phyloP scores from a whole-genome alignment of 192 early-diverging fungal species.

The Spizellomyces sp. region DNA sequence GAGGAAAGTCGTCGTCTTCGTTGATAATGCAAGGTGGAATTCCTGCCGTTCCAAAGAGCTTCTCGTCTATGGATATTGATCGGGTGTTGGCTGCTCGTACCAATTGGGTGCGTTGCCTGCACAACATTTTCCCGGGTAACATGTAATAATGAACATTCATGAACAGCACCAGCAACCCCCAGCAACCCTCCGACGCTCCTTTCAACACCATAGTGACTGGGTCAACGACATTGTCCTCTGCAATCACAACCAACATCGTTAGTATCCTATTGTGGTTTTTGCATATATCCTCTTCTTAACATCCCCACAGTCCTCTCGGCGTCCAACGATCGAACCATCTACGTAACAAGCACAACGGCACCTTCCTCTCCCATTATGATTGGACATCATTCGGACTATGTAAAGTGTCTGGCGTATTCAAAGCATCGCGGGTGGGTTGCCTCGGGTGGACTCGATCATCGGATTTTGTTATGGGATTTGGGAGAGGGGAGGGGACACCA shows the following conservation, averaged over 20 bases:
- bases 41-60: constrained; percentile 7
- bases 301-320: constrained; percentile 70
- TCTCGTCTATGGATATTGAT: constrained; percentile 10
- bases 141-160: constrained; percentile 1
- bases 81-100: not conserved
- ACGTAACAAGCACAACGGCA: constrained; percentile 45
- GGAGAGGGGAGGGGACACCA: constrained; percentile 50
- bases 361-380: constrained; percentile 48
- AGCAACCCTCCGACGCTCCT: constrained; percentile 68
- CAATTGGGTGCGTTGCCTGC: not conserved
- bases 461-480: constrained; percentile 90
- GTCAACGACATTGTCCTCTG: constrained; percentile 89
- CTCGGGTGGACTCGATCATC: constrained; percentile 88
- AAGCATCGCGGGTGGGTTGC: constrained; percentile 73
- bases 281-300: constrained; percentile 10
- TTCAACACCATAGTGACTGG: constrained; percentile 92
- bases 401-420: constrained; percentile 86
- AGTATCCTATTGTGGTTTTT: constrained; percentile 19
- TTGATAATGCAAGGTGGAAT: not conserved
- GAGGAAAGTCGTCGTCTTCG: constrained; percentile 15
- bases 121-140: not conserved
- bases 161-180: constrained; percentile 40
- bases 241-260: constrained; percentile 65
- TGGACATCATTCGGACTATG: constrained; percentile 90
- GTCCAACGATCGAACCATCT: constrained; percentile 91